phyloP scores from a whole-genome alignment of 169 alveolate species.

The Cryptosporidium ryanae region DNA sequence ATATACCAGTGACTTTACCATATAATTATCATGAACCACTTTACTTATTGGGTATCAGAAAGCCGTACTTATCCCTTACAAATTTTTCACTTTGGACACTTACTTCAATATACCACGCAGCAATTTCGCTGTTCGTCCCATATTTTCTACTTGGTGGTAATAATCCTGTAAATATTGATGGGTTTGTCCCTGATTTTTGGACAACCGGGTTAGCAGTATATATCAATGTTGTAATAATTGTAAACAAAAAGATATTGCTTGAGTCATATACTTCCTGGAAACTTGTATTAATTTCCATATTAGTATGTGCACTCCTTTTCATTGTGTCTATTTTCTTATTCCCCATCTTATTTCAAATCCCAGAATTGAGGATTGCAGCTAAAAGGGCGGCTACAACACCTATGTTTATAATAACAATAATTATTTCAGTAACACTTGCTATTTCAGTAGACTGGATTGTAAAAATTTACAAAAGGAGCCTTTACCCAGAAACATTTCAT shows the following conservation, averaged over 20 bases:
- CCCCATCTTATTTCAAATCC: slow-evolving; percentile 52
- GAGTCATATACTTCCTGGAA: slow-evolving; percentile 68
- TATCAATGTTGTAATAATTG: slow-evolving; percentile 81
- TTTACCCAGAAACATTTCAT: slow-evolving; percentile 62
- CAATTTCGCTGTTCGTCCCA: slow-evolving; percentile 38
- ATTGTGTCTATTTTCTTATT: slow-evolving; percentile 30
- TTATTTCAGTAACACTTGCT: slow-evolving; percentile 40
- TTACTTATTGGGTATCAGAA: slow-evolving; percentile 56
- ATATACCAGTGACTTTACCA: slow-evolving; percentile 76
- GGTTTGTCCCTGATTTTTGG: slow-evolving; percentile 76
- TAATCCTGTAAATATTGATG: slow-evolving; percentile 58
- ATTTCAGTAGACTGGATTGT: slow-evolving; percentile 64
- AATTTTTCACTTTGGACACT: slow-evolving; percentile 31
- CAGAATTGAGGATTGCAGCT: slow-evolving; percentile 57
- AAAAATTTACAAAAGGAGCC: slow-evolving; percentile 60
- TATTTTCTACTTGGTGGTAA: slow-evolving; percentile 58
- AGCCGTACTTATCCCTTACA: slow-evolving; percentile 42
- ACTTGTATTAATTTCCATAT: slow-evolving; percentile 39
- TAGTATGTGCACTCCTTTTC: slow-evolving; percentile 31
- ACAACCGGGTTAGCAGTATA: slow-evolving; percentile 81
- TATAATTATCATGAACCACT: slow-evolving; percentile 69
- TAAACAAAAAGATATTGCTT: slow-evolving; percentile 81
- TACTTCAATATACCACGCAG: slow-evolving; percentile 55
- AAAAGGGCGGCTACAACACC: slow-evolving; percentile 60
- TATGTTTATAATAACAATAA: slow-evolving; percentile 55